Conservation (phyloP, 306 rosid species). For the Pterocarpus macrocarpus region DNA sequence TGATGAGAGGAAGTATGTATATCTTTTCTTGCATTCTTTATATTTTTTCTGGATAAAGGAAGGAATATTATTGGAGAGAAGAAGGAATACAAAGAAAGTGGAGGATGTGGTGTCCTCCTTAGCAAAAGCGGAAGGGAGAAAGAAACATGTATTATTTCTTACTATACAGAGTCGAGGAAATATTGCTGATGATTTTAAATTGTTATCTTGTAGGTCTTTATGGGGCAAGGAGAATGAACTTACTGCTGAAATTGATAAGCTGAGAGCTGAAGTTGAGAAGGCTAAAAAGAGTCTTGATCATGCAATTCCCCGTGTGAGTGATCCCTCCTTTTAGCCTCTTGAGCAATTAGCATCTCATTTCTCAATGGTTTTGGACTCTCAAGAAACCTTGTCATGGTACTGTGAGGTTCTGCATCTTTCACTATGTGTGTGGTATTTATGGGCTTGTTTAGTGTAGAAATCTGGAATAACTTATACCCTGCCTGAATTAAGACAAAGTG, state of each 20-base stretch:
- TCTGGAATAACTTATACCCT: background rate
- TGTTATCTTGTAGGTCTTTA: conserved; percentile 63
- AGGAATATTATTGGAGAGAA: background rate
- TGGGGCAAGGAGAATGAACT: conserved; percentile 84
- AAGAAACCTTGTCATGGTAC: conserved; percentile 12
- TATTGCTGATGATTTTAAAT: conserved; percentile 30
- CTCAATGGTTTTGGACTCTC: conserved; percentile 35
- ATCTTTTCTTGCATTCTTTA: conserved; percentile 6
- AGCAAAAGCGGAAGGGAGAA: conserved; percentile 10
- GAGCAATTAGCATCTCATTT: conserved; percentile 29
- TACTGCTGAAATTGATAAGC: conserved; percentile 87
- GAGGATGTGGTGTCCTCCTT: conserved; percentile 1
- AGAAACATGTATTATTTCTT: background rate
- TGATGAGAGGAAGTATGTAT: conserved; percentile 79
- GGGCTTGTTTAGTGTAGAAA: conserved; percentile 15
- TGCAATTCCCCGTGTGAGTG: conserved; percentile 98
- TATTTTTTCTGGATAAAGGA: conserved; percentile 18
- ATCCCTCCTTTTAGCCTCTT: conserved; percentile 46
- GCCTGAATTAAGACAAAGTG: background rate
- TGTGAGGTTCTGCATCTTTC: conserved; percentile 4
- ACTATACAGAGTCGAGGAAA: conserved; percentile 7
- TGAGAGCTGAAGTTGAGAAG: conserved; percentile 89
- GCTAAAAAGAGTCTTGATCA: conserved; percentile 97
- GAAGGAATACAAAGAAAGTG: background rate
- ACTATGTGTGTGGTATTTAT: background rate